These are phyloP conservation scores for Lecanicillium sp. DNA, from an alignment of 2,329 filamentous ascomycete species.

Conservation along the genomic window DNA sequence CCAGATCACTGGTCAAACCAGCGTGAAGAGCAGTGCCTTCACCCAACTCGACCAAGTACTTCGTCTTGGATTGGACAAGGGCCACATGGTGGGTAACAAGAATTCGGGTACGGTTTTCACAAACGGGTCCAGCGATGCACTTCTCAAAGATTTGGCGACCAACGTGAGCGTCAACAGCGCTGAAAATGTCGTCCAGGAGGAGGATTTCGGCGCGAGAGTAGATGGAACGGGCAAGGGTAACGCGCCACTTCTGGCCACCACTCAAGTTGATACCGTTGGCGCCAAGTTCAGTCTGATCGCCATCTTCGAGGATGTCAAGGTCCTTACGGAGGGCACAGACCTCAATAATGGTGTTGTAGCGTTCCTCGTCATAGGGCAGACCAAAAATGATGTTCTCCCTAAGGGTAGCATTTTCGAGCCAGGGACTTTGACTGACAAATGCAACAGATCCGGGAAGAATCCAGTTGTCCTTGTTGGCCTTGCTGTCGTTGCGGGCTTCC, in stretches of 20 bases:
- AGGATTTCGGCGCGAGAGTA: conserved; percentile 74
- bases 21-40: conserved; percentile 60
- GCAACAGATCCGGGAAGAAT: conserved; percentile 63
- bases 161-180: conserved; percentile 74
- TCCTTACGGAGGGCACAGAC: conserved; percentile 73
- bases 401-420: conserved; percentile 79
- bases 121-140: conserved; percentile 65
- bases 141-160: conserved; percentile 74
- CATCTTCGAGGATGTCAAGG: conserved; percentile 67
- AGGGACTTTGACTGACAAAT: conserved; percentile 73
- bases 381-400: conserved; percentile 75
- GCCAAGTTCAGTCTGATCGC: conserved; percentile 74
- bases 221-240: conserved; percentile 72
- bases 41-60: conserved; percentile 67
- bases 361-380: conserved; percentile 59
- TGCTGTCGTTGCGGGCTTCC: conserved; percentile 52
- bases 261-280: conserved; percentile 80
- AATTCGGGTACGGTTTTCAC: conserved; percentile 64
- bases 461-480: conserved; percentile 61
- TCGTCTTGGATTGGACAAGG: conserved; percentile 63
- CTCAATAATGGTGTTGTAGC: conserved; percentile 64
- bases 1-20: conserved; percentile 60
- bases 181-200: conserved; percentile 79
- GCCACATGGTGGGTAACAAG: conserved; percentile 76
- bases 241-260: conserved; percentile 77